Evolutionary conservation across 495 filamentous ascomycete species (phyloP), one percentile per base, ranked within the genome.

Genomic region (Penicillium argentinense): DNA sequence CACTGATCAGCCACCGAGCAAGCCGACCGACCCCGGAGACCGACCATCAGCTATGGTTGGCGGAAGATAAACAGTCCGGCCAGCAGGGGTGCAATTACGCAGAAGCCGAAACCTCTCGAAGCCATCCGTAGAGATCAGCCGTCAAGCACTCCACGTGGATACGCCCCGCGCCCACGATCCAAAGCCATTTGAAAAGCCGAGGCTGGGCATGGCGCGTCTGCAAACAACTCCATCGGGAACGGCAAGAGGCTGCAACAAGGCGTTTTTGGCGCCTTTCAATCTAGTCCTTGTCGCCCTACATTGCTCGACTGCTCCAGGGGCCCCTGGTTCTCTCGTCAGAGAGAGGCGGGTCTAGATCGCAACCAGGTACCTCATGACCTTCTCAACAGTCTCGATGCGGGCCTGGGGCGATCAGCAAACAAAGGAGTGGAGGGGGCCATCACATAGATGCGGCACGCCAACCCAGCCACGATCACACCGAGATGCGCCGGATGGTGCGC

Each of bases 401-500:
- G 27, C 18, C 23, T n/a, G n/a, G n/a, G n/a, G 13, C 27, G 34
- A 50, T 57, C 45, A 57, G 47, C 56, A 50, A 63, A 50, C 50
- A 60, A 51, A 47, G 39, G 33, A 36, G n/a, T n/a, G n/a, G n/a
- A n/a, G n/a, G 33, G 33, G 6, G 40, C 36, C 28, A 49, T 49
- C 45, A 37, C 51, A 54, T 43, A 37, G 30, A 28, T 11, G 41
- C 14, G 16, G 36, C 29, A 44, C 41, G 38, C 24, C 29, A 23
- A 18, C 37, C 30, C 39, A 52, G 55, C 59, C 59, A 59, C 59
- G 53, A 53, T 59, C 59, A 62, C 59, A 59, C 40, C 52, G 42
- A 49, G 43, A 50, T 39, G 39, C 36, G 43, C 32, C 53, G 16
- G 24, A 54, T 50, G 26, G 45, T 26, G 39, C 45, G 36, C 26